Evolutionary conservation across 768 basidiomycete genomes (phyloP), one percentile per base, ranked within the genome.

Genomic region (Hygrophorus pudorinus): DNA sequence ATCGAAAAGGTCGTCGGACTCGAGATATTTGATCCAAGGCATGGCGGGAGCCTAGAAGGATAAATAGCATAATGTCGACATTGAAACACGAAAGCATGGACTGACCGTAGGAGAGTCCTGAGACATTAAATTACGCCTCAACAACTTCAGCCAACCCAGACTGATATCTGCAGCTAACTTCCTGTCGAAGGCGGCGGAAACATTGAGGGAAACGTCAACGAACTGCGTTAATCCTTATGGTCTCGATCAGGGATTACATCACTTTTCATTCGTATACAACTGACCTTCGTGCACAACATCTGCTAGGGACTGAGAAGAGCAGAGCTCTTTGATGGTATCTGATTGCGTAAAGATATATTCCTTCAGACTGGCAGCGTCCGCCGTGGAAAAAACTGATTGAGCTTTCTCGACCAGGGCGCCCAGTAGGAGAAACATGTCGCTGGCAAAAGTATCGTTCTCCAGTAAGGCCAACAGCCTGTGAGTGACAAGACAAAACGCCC

Each of bases 1-100:
- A 4, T 57, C 49, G 3, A 76, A 59, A 2, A 78, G 55, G 12
- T 68, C 67, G 2, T 60, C 51, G 2, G 59, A 53, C 4, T 63
- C 56, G 51, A 81, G 68, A 52, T 73, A 82, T 32, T 63, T 66
- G 34, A 82, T 62, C 85, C 85, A 88, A 11, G 72, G 48, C 2
- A 60, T 51, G 2, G 62, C 59, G 11, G 35, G 44, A 38, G 52
- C 41, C 60, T 70, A 52, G 28, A 30, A n/a, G 4, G 37, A 35
- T 6, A 16, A 12, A 39, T 13, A 21, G n/a, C 20, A 14, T 3
- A 13, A 39, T 12, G 38, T 16, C n/a, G 20, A 39, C 20, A 13
- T 3, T 21, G 14, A 21, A 16, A 21, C 4, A 24, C 5, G 16
- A 13, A 31, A 31, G 5, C 18, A 14, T 4, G 14, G 4, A 34